phyloP scores from a whole-genome alignment of 345 rosid species.

The Hibiscus mutabilis region DNA sequence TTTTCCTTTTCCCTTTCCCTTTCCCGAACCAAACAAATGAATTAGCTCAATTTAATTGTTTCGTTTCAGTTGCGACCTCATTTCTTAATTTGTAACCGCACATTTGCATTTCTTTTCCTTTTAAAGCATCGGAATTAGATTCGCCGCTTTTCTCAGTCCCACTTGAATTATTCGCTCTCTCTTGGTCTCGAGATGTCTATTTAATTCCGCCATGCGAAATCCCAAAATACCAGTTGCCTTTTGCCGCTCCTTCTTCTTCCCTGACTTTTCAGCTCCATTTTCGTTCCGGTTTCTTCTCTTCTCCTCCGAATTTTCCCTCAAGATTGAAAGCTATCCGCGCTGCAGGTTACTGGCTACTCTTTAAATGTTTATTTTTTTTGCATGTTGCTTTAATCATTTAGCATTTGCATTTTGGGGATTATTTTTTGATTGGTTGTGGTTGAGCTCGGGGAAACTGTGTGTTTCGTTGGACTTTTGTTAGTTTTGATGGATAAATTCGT shows the following conservation, averaged over 20 bases:
- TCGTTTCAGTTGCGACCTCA: slow-evolving; percentile 19
- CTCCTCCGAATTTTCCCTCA: slow-evolving; percentile 8
- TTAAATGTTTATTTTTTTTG: neutral
- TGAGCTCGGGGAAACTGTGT: neutral
- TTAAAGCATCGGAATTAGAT: slow-evolving; percentile 29
- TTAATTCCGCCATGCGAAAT: slow-evolving; percentile 53
- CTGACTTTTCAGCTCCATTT: slow-evolving; percentile 12
- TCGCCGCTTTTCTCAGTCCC: slow-evolving; percentile 17
- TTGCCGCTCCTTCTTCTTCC: slow-evolving; percentile 17
- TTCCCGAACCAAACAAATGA: neutral
- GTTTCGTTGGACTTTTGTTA: neutral
- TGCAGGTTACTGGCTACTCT: slow-evolving; percentile 29
- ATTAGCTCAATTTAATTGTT: slow-evolving; percentile 5
- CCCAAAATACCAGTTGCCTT: slow-evolving; percentile 43
- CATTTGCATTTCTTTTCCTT: neutral
- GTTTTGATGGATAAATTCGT: slow-evolving; percentile 44
- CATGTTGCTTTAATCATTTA: neutral
- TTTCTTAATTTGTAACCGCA: slow-evolving; percentile 30
- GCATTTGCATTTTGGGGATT: neutral
- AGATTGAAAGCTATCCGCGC: slow-evolving; percentile 18
- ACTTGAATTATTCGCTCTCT: neutral
- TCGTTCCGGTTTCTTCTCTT: slow-evolving; percentile 1
- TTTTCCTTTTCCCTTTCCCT: neutral
- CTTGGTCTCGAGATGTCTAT: slow-evolving; percentile 28
- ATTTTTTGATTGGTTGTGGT: neutral